Evolutionary conservation across 176 grass and related monocot genomes (phyloP), one percentile per base, ranked within the genome.

Genomic region (Calamus simplicifolius): DNA sequence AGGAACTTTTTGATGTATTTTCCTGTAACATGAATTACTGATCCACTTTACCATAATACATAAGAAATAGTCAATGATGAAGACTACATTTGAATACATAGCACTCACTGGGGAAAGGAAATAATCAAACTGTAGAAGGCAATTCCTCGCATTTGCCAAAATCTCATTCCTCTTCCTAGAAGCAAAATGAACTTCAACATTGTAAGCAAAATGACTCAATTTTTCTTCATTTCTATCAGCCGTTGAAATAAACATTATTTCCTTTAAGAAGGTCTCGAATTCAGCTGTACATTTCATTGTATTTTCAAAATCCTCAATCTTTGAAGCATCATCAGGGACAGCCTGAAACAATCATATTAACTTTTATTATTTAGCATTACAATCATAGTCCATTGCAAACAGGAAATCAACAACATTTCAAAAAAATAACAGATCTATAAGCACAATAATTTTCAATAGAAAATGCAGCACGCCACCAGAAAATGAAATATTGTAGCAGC

Each of bases 111-210:
- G 69, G 69, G 75, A 63, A 59, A 73, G 78, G 38, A 62, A 56
- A 21, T 82, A 91, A 75, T 86, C 77, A 85, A 79, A 97, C 18
- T 80, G 71, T 57, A 90, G 67, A 76, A 97, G 75, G 75, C 80
- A 69, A 28, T 73, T 53, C 80, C 87, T 91, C 77, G 87, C 84
- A 62, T 81, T 91, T 29, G 89, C 87, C 75, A 91, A 78, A 56
- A 88, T 84, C 59, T 97, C 92, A 59, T 75, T 91, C 72, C 78
- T 91, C 69, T 88, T 91, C 69, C 71, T 81, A n/a, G 83, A 73
- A 88, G 92, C 92, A 68, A 97, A 97, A 87, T 97, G 87, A 74
- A 91, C 80, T 81, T 91, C 92, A 62, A 91, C 92, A 57, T 97
- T 71, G 73, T 91, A 69, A 67, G 90, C 84, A 88, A 78, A 97